These are phyloP conservation scores for Neurospora sp. DNA, from an alignment of 2,329 filamentous ascomycete species.

Conservation along the genomic window DNA sequence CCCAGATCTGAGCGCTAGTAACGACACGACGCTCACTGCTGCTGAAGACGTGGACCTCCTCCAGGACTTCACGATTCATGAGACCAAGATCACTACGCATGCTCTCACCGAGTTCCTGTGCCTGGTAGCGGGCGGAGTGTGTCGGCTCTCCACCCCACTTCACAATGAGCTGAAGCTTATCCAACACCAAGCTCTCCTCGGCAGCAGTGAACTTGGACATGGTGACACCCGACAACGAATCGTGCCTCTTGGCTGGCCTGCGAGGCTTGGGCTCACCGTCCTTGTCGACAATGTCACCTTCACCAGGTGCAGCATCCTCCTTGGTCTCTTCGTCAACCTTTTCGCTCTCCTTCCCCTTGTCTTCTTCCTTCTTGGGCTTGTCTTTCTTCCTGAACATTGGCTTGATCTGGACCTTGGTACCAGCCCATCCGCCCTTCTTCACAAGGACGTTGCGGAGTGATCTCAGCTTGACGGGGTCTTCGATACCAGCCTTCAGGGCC, in stretches of 20 bases:
- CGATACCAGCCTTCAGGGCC: slow-evolving; percentile 68
- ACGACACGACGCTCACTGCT: slow-evolving; percentile 92
- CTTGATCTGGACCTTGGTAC: slow-evolving; percentile 98
- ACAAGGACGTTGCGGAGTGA: slow-evolving; percentile 76
- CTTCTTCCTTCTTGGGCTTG: slow-evolving; percentile 42
- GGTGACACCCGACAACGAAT: slow-evolving; percentile 82
- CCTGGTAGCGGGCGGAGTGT: slow-evolving; percentile 91
- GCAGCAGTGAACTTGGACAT: slow-evolving; percentile 90
- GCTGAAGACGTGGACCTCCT: slow-evolving; percentile 90
- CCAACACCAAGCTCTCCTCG: slow-evolving; percentile 85
- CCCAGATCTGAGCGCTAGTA: slow-evolving; percentile 94
- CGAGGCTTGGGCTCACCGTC: slow-evolving; percentile 22
- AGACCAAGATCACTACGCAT: slow-evolving; percentile 92
- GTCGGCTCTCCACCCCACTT: slow-evolving; percentile 99
- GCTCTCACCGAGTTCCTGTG: slow-evolving; percentile 87
- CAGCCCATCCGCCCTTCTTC: slow-evolving; percentile 88
- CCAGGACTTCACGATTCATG: slow-evolving; percentile 83
- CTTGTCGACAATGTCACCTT: slow-evolving; percentile 13
- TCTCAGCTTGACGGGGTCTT: slow-evolving; percentile 80
- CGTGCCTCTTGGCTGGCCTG: slow-evolving; percentile 54
- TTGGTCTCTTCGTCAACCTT: slow-evolving; percentile 15
- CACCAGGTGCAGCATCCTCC: slow-evolving; percentile 8
- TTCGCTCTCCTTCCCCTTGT: slow-evolving; percentile 22
- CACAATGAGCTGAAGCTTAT: slow-evolving; percentile 94
- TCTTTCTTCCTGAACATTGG: slow-evolving; percentile 95